These are phyloP conservation scores for Aspergillus oerlinghausenensis DNA, from an alignment of 2,329 filamentous ascomycete species.

Conservation along the genomic window DNA sequence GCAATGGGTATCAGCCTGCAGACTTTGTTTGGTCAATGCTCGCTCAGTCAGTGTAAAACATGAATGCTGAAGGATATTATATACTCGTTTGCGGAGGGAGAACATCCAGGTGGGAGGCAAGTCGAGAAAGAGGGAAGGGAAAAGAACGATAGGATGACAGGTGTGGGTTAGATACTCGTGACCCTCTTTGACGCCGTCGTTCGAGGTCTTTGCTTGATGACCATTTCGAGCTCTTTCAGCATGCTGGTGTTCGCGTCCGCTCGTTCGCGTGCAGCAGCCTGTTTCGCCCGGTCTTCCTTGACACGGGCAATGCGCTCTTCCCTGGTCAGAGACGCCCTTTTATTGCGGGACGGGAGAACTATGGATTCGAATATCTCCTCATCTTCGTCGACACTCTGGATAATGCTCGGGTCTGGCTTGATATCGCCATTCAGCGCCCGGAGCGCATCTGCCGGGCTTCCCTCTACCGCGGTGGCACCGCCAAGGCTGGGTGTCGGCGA, in stretches of 20 bases:
- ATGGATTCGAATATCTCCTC: conserved; percentile 90
- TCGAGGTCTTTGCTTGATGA: conserved; percentile 62
- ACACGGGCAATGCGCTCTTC: conserved; percentile 86
- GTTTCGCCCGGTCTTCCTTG: conserved; percentile 76
- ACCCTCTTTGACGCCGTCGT: conserved; percentile 38
- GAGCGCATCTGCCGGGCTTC: conserved; percentile 64
- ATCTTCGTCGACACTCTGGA: conserved; percentile 43
- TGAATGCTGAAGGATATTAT: conserved; percentile 4
- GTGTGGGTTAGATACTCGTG: conserved; percentile 36
- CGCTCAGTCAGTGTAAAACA: conserved; percentile 10
- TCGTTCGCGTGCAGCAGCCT: conserved; percentile 67
- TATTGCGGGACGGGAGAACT: conserved; percentile 63
- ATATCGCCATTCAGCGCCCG: conserved; percentile 72
- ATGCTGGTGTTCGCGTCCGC: conserved; percentile 80
- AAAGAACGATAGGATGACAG: neutral
- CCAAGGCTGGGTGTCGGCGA: conserved; percentile 45
- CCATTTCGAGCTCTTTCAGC: conserved; percentile 86
- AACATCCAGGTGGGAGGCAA: neutral
- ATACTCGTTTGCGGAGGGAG: neutral
- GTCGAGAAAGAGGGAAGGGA: neutral
- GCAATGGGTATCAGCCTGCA: conserved; percentile 31
- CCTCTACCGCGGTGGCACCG: conserved; percentile 48
- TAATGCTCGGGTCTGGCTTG: conserved; percentile 26
- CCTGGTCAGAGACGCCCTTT: conserved; percentile 66
- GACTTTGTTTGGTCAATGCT: conserved; percentile 12